Percentiles rank a stretch among this genome's conserved stretches.
phyloP scores from a whole-genome alignment of 257 asterid species.

The Fraxinus quadrangulata region DNA sequence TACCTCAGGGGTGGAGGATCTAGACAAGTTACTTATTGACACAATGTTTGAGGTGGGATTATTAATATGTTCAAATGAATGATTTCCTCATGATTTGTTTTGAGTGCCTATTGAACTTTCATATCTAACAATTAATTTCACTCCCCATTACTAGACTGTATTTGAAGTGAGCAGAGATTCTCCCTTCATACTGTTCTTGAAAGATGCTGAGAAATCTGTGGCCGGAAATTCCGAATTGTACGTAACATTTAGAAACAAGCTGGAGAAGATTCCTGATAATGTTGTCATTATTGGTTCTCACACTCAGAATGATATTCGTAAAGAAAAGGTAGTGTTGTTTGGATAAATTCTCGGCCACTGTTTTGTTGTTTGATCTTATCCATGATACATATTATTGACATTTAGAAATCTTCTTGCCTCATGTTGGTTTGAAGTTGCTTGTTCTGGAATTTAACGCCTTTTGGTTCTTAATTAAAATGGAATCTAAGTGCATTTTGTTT shows the following conservation, averaged over 20 bases:
- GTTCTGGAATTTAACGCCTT: constrained; percentile 11
- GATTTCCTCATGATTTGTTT: constrained; percentile 6
- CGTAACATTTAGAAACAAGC: constrained; percentile 62
- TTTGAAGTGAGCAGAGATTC: constrained; percentile 69
- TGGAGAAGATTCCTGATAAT: constrained; percentile 86
- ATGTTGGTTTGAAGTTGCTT: constrained; percentile 10
- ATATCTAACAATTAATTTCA: constrained; percentile 19
- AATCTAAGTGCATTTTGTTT: not conserved
- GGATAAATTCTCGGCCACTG: not conserved
- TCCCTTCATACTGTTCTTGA: constrained; percentile 85
- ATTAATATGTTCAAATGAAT: constrained; percentile 8
- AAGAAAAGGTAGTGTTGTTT: constrained; percentile 68
- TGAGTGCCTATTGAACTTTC: constrained; percentile 10
- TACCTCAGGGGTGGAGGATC: constrained; percentile 64
- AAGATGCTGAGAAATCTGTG: constrained; percentile 90
- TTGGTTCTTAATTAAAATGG: constrained; percentile 7
- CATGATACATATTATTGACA: not conserved
- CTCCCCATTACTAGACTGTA: constrained; percentile 55
- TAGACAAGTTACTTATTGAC: constrained; percentile 65
- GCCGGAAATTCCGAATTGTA: constrained; percentile 71
- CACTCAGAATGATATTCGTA: constrained; percentile 65
- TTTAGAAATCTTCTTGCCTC: not conserved
- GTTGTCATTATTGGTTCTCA: constrained; percentile 84
- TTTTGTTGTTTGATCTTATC: constrained; percentile 8
- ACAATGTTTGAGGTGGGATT: constrained; percentile 82